phyloP scores from a whole-genome alignment of 1,139 yeast genomes.

The Kodamaea sp. region DNA sequence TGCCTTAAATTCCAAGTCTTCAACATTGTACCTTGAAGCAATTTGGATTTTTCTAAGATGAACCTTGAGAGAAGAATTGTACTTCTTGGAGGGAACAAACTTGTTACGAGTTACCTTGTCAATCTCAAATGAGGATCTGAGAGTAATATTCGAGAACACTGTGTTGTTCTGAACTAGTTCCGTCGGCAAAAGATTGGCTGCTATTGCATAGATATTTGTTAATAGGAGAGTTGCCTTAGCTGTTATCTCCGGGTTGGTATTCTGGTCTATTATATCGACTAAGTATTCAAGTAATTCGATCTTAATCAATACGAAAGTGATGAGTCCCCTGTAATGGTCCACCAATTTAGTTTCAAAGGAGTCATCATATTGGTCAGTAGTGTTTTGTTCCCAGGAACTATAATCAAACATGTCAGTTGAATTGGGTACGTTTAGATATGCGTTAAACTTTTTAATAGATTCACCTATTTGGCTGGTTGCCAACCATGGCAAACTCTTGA shows the following conservation, averaged over 20 bases:
- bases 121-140: slow-evolving; percentile 32
- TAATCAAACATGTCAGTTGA: slow-evolving; percentile 5
- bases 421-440: slow-evolving; percentile 1
- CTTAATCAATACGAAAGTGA: slow-evolving; percentile 53
- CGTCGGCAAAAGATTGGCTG: slow-evolving; percentile 55
- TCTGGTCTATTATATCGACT: slow-evolving; percentile 47
- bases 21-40: slow-evolving; percentile 46
- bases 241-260: slow-evolving; percentile 44
- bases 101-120: slow-evolving; percentile 40
- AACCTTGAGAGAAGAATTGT: slow-evolving; percentile 13
- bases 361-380: slow-evolving; percentile 1
- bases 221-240: slow-evolving; percentile 65
- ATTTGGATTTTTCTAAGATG: slow-evolving; percentile 7
- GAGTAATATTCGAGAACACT: slow-evolving; percentile 11
- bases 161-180: slow-evolving; percentile 22
- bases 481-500: slow-evolving; percentile 64
- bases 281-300: slow-evolving; percentile 59
- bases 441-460: slow-evolving; percentile 18
- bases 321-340: slow-evolving; percentile 65
- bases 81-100: slow-evolving; percentile 28
- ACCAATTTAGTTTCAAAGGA: slow-evolving; percentile 23
- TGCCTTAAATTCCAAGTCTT: slow-evolving; percentile 69
- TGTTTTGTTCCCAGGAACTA: background rate
- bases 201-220: slow-evolving; percentile 60
- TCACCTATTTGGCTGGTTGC: slow-evolving; percentile 36